Conservation (phyloP, 2,329 filamentous ascomycete genomes). For the Herpotrichia juniperi region DNA sequence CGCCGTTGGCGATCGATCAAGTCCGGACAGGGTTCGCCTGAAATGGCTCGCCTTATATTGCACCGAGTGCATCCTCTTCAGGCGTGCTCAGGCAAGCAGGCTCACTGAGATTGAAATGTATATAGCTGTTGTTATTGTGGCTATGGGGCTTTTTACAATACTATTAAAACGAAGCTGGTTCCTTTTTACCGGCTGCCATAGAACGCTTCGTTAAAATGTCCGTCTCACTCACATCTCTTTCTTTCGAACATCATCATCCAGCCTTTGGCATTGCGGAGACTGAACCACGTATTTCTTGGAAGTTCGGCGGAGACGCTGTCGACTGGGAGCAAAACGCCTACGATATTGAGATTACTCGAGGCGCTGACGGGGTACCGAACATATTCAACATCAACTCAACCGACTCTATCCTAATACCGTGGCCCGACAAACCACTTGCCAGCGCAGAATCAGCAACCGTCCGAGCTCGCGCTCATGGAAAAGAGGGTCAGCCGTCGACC, state of each 20-base stretch:
- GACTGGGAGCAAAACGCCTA: conserved; percentile 55
- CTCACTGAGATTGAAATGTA: not conserved
- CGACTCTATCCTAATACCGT: conserved; percentile 51
- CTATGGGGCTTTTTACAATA: not conserved
- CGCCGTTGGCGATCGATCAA: not conserved
- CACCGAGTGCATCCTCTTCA: not conserved
- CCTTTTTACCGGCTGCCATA: not conserved
- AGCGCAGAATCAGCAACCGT: conserved; percentile 34
- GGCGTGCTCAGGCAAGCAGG: not conserved
- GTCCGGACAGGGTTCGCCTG: not conserved
- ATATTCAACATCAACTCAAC: conserved; percentile 38
- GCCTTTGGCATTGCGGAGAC: conserved; percentile 54
- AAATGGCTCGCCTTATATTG: conserved; percentile 1
- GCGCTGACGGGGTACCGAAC: conserved; percentile 14
- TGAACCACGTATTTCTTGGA: conserved; percentile 55
- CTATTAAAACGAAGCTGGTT: not conserved
- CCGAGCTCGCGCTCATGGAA: conserved; percentile 34
- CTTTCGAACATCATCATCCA: conserved; percentile 51
- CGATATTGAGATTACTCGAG: conserved; percentile 49
- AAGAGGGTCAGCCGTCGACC: conserved; percentile 13
- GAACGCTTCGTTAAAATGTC: conserved; percentile 34
- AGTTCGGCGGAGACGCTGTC: conserved; percentile 46
- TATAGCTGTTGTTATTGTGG: not conserved
- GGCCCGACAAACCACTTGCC: conserved; percentile 47
- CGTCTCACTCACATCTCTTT: conserved; percentile 47